Evolutionary conservation across 805 yeast genomes (phyloP), one percentile per base, ranked within the genome.

Genomic region (Wickerhamomyces rabaulensis): DNA sequence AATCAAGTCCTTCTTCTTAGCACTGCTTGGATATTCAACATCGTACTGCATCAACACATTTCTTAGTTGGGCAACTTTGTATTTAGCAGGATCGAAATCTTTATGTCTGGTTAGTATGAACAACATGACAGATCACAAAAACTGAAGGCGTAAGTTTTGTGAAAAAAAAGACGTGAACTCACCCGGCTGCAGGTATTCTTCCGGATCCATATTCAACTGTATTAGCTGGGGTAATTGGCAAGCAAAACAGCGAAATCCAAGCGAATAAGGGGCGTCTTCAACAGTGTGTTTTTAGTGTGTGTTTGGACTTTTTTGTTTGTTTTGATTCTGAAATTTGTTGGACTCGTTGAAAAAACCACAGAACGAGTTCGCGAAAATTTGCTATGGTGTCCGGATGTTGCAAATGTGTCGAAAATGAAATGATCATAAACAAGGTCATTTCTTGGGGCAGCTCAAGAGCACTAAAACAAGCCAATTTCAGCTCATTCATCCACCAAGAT

Each of bases 41-140:
- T 76, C 73, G 59, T 88, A 76, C 46, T 78, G 82, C 12, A 71
- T 64, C 44, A 92, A 69, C 20, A 88, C 73, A 20, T 80, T 75
- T 56, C 94, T 75, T 58, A 92, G 70, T 49, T 86, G 79, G 4
- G 90, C 79, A 20, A 87, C 82, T 43, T 80, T 84, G 52, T 85
- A 68, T 36, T 73, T 68, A 22, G 73, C 67, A 7, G 92, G 85
- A 60, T 89, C 82, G 63, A 87, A 88, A n/a, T 74, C 87, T 64
- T 61, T n/a, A 19, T 31, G 9, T n/a, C 10, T n/a, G 27, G n/a
- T 36, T 12, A 33, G 38, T n/a, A 13, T 17, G 42, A 21, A 19
- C 8, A 21, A 35, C 15, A 15, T 9, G 13, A 17, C 40, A 37
- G 21, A 20, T 13, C 15, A 35, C 35, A 23, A 19, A 23, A 12